phyloP scores from a whole-genome alignment of 2,329 filamentous ascomycete species.

The Pezicula rhizophila region DNA sequence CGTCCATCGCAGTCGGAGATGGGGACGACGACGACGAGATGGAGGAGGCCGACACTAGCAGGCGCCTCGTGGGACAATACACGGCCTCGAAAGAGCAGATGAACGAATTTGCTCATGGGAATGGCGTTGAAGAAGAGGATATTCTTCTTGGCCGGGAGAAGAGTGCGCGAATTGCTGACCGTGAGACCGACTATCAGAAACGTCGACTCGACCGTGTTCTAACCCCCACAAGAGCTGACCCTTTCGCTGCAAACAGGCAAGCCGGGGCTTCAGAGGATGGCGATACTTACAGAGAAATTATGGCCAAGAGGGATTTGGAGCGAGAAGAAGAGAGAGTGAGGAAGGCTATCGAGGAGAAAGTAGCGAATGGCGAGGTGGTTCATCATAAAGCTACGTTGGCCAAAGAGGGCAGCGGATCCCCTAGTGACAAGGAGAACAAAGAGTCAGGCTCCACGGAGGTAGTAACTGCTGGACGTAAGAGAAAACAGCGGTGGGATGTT shows the following conservation, averaged over 20 bases:
- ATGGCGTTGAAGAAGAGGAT: conserved; percentile 87
- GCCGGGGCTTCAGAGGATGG: conserved; percentile 64
- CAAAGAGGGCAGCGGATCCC: conserved; percentile 49
- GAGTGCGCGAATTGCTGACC: conserved; percentile 82
- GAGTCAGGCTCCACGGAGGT: conserved; percentile 64
- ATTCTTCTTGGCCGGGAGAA: conserved; percentile 80
- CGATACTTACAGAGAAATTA: conserved; percentile 80
- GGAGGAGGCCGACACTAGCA: conserved; percentile 65
- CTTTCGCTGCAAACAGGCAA: conserved; percentile 72
- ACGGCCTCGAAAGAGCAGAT: conserved; percentile 89
- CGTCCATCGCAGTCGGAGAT: conserved; percentile 74
- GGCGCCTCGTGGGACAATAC: conserved; percentile 87
- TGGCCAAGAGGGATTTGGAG: conserved; percentile 86
- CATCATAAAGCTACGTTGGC: conserved; percentile 67
- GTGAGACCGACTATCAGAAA: conserved; percentile 97
- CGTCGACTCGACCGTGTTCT: conserved; percentile 83
- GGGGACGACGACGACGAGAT: conserved; percentile 76
- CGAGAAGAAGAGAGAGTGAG: conserved; percentile 86
- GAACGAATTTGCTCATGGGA: conserved; percentile 83
- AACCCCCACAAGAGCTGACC: conserved; percentile 79
- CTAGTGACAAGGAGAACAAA: conserved; percentile 62
- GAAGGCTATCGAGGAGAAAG: conserved; percentile 68
- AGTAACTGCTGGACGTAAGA: conserved; percentile 61
- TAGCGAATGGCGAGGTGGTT: conserved; percentile 48
- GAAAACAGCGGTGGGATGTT: conserved; percentile 95